These are phyloP conservation scores for Trichosporon sp. DNA, from an alignment of 1,284 basidiomycete species.

Conservation along the genomic window DNA sequence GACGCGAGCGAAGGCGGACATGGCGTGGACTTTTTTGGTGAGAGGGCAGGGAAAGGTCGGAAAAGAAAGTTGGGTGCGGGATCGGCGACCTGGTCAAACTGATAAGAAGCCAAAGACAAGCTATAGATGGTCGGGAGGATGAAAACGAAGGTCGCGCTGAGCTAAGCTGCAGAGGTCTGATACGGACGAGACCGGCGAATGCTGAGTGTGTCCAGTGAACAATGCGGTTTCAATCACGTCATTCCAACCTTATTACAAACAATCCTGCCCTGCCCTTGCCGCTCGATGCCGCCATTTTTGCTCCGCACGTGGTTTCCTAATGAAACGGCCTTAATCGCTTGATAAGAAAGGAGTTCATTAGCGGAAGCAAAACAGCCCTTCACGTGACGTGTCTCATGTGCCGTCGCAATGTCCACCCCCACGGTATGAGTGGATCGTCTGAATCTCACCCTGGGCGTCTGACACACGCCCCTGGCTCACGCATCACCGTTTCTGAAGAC, in stretches of 20 bases:
- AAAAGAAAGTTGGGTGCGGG: no score
- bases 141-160: neutral
- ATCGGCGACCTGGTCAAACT: neutral
- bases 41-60: neutral
- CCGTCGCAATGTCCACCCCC: no score
- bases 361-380: neutral
- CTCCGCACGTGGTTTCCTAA: neutral
- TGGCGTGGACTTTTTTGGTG: neutral
- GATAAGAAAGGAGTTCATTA: neutral
- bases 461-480: neutral
- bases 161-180: neutral
- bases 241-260: conserved; percentile 17
- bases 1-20: conserved; percentile 20
- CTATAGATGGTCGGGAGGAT: neutral
- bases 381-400: neutral
- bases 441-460: neutral
- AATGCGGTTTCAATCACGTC: conserved; percentile 13
- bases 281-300: no score
- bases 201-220: neutral
- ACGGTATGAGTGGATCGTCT: neutral
- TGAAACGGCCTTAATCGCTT: neutral
- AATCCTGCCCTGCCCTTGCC: neutral
- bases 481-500: no score
- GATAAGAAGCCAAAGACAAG: neutral
- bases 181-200: neutral